Conservation (phyloP, 345 rosid species). For the Triadica sebifera region DNA sequence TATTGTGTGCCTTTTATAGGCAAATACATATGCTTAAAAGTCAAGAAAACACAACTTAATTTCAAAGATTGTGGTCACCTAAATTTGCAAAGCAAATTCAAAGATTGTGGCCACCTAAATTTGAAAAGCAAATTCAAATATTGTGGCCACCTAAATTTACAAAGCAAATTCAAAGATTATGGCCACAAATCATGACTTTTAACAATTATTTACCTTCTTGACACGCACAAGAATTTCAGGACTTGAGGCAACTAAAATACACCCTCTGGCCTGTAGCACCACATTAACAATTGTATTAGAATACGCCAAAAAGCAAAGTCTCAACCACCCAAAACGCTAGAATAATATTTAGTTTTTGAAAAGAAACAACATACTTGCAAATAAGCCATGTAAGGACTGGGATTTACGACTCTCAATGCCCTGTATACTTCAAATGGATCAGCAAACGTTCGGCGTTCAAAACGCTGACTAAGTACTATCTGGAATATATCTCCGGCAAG, state of each 20-base stretch:
- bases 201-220: constrained; percentile 67
- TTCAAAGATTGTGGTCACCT: too few relatives aligned
- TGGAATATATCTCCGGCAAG: constrained; percentile 88
- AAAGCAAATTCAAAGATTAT: too few relatives aligned
- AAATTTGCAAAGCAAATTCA: too few relatives aligned
- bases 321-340: neutral
- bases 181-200: too few relatives aligned
- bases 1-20: too few relatives aligned
- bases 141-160: too few relatives aligned
- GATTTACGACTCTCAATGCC: constrained; percentile 83
- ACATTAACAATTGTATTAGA: neutral
- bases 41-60: too few relatives aligned
- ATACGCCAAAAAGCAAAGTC: neutral
- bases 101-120: too few relatives aligned
- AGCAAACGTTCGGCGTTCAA: constrained; percentile 83
- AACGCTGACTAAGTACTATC: constrained; percentile 81
- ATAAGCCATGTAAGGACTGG: constrained; percentile 90
- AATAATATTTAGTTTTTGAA: neutral
- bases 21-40: too few relatives aligned
- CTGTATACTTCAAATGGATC: constrained; percentile 89
- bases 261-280: constrained; percentile 67
- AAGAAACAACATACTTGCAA: constrained; percentile 51
- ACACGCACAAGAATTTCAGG: constrained; percentile 90
- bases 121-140: too few relatives aligned
- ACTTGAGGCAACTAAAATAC: constrained; percentile 86